Percentiles rank a stretch among this genome's conserved stretches.
Evolutionary conservation across 2,329 filamentous ascomycete species (phyloP).

Genomic region (Magnaporthales sp.): DNA sequence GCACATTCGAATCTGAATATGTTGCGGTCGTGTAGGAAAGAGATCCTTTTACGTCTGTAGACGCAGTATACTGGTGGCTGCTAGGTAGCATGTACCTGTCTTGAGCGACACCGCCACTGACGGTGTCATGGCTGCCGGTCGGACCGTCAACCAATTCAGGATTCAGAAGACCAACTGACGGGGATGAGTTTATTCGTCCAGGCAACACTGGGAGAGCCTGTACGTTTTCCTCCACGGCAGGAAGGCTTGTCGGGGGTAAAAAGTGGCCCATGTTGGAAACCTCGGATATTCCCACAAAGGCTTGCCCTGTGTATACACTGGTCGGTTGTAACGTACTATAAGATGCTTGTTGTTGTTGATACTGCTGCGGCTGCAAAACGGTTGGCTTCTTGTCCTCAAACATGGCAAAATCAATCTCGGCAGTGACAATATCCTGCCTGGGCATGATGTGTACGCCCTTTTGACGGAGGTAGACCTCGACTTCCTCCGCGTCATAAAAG

Average conservation of each 20-base stretch:
- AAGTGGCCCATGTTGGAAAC: neutral
- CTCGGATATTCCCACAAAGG: neutral
- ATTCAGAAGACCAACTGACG: neutral
- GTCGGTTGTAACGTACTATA: neutral
- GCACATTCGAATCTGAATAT: neutral
- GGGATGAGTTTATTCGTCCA: neutral
- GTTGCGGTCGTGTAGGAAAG: neutral
- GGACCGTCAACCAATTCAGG: neutral
- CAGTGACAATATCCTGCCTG: constrained; percentile 49
- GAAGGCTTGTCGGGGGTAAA: neutral
- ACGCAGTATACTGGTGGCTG: neutral
- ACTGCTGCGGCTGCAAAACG: neutral
- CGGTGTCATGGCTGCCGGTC: neutral
- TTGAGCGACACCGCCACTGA: neutral
- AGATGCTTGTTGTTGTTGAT: neutral
- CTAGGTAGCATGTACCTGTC: neutral
- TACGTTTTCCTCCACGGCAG: neutral
- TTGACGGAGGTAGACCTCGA: constrained; percentile 62
- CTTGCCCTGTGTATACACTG: neutral
- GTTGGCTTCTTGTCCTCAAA: neutral
- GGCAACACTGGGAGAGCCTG: neutral
- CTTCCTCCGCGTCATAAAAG: constrained; percentile 70
- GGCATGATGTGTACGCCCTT: constrained; percentile 55
- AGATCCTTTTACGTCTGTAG: neutral
- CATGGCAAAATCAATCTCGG: constrained; percentile 37